Percentiles rank a stretch among this genome's conserved stretches.
These are phyloP conservation scores for Aspergillus fumigatiaffinis DNA, from an alignment of 2,329 filamentous ascomycete genomes.

Conservation along the genomic window DNA sequence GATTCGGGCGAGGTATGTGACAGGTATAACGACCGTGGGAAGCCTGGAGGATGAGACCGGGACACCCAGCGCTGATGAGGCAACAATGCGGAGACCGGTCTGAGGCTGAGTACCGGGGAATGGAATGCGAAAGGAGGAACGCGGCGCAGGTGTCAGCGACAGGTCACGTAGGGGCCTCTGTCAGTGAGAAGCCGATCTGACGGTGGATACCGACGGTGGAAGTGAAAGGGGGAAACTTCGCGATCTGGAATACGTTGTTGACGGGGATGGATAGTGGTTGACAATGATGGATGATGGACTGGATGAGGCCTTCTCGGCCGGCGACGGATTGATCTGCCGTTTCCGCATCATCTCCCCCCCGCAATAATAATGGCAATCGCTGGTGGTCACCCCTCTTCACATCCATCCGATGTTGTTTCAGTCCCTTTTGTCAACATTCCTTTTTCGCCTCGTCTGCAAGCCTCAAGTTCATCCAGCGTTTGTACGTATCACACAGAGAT, in stretches of 20 bases:
- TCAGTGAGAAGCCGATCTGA: not conserved
- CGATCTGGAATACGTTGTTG: not conserved
- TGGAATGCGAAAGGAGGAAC: not conserved
- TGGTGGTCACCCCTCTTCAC: not conserved
- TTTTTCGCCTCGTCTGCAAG: not conserved
- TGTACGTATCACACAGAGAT: constrained; percentile 1
- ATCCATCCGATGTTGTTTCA: not conserved
- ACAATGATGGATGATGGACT: not conserved
- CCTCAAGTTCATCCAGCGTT: not conserved
- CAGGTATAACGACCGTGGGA: not conserved
- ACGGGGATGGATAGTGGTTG: constrained; percentile 2
- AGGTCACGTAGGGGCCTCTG: not conserved
- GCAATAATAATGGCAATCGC: constrained; percentile 1
- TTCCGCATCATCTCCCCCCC: constrained; percentile 8
- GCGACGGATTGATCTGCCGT: constrained; percentile 10
- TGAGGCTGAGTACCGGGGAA: not conserved
- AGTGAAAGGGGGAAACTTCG: not conserved
- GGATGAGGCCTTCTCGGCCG: not conserved
- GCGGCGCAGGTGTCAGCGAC: not conserved
- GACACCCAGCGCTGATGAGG: not conserved
- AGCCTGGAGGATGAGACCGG: not conserved
- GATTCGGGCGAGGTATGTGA: not conserved
- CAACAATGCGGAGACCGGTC: not conserved
- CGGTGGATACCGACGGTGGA: not conserved
- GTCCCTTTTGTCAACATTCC: not conserved